Evolutionary conservation across 2,329 filamentous ascomycete genomes (phyloP), one percentile per base, ranked within the genome.

Genomic region (Ophiostoma tasmaniense): DNA sequence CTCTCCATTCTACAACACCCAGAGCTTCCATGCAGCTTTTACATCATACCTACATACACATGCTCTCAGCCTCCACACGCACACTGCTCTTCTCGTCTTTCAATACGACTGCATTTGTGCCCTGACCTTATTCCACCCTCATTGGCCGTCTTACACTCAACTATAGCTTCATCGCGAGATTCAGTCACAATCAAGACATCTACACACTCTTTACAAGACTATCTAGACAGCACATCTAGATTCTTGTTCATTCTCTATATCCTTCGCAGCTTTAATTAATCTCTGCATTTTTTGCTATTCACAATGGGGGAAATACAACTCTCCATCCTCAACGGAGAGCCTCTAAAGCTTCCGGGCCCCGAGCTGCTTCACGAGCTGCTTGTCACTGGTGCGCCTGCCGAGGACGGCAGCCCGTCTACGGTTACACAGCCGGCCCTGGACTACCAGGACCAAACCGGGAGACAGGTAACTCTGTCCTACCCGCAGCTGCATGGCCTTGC

Each of bases 401-500:
- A 25, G 8, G 68, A 37, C 22, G 55, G 33, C 2, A 45, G 33
- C 55, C 28, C 45, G 30, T 25, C 52, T 7, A 20, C 2, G 20
- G 11, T 52, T 5, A 39, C 11, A 39, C 39, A 74, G 75, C 6
- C 77, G 55, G 90, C 90, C 8, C 83, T 93, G 71, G 89, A 93
- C 69, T 90, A 87, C 75, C 80, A 87, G 37, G 78, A 81, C 70
- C 73, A 80, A 62, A 79, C 84, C 72, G 83, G 81, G 35, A 75
- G 74, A 35, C 79, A 79, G 35, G 78, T 77, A 11, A 78, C 75
- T 1, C 75, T 91, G 61, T 86, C 87, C 0, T 96, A 93, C 75
- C 69, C 75, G 11, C 78, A 87, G 59, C 79, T 95, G 28, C 87
- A 93, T 75, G 73, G 75, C 35, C 79, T 82, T 37, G 86, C 90